phyloP scores from a whole-genome alignment of 331 rosid genomes.

The Quercus tomentella region DNA sequence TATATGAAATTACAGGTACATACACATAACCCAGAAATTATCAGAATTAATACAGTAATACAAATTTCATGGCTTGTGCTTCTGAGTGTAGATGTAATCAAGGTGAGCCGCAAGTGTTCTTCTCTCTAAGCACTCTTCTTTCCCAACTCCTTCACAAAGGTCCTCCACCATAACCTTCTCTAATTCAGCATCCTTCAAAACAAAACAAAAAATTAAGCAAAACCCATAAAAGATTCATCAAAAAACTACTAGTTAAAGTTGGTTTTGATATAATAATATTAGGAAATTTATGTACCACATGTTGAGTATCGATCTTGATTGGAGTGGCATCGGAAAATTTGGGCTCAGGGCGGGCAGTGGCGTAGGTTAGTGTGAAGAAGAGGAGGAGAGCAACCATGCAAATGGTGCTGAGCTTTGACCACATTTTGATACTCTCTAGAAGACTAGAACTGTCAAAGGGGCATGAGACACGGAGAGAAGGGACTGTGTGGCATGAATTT shows the following conservation, averaged over 20 bases:
- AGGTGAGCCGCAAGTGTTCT: conserved; percentile 85
- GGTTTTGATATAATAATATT: background rate
- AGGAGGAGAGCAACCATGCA: conserved; percentile 33
- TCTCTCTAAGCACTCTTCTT: conserved; percentile 81
- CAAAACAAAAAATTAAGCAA: background rate
- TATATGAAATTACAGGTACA: background rate
- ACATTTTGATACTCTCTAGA: conserved; percentile 25
- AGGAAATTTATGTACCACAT: conserved; percentile 27
- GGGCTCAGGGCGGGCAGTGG: conserved; percentile 19
- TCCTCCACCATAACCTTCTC: conserved; percentile 36
- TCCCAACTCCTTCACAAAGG: conserved; percentile 50
- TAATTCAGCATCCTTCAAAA: conserved; percentile 33
- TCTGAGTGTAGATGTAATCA: conserved; percentile 85
- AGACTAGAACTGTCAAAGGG: background rate
- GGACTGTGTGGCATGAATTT: background rate
- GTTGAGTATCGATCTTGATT: conserved; percentile 13
- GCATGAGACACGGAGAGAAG: background rate
- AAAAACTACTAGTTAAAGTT: background rate
- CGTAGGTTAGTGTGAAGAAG: conserved; percentile 28
- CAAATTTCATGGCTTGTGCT: conserved; percentile 46
- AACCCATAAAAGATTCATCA: background rate
- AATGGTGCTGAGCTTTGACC: conserved; percentile 24
- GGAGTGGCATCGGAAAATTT: conserved; percentile 17
- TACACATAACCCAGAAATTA: background rate
- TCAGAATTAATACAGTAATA: background rate